Evolutionary conservation across 345 rosid species (phyloP).

Genomic region (Eucalyptus erythrocorys): DNA sequence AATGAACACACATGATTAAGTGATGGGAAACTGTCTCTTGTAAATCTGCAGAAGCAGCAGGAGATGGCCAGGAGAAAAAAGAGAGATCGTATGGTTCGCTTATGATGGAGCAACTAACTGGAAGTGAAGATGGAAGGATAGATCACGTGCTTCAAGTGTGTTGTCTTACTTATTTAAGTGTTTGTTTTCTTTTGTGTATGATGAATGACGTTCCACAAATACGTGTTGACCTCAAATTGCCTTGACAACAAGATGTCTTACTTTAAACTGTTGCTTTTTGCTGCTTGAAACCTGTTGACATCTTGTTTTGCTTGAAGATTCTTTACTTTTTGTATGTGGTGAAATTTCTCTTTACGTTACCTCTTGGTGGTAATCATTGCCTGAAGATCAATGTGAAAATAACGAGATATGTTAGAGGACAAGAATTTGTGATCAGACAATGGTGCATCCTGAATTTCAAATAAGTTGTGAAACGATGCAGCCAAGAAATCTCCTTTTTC

Average conservation of each 20-base stretch:
- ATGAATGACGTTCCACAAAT: neutral
- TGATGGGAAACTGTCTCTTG: neutral
- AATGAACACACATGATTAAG: neutral
- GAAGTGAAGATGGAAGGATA: constrained; percentile 71
- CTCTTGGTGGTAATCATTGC: neutral
- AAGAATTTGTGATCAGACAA: neutral
- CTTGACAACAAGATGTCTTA: neutral
- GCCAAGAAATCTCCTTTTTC: neutral
- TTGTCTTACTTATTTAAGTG: neutral
- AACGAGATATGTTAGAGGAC: neutral
- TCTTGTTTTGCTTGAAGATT: neutral
- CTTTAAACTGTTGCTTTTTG: neutral
- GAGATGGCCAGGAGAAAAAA: constrained; percentile 28
- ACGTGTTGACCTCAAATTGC: neutral
- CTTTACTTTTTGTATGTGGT: neutral
- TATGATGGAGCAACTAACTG: constrained; percentile 79
- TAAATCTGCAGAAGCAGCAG: constrained; percentile 23
- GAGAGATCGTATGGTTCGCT: constrained; percentile 67
- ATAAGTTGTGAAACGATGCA: neutral
- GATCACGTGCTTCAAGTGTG: constrained; percentile 92
- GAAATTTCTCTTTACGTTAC: neutral
- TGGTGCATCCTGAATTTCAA: neutral
- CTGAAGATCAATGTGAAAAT: neutral
- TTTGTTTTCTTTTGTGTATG: neutral
- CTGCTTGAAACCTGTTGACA: neutral